Conservation (phyloP, 2,329 filamentous ascomycete genomes). For the Colletotrichum tamarilloi region DNA sequence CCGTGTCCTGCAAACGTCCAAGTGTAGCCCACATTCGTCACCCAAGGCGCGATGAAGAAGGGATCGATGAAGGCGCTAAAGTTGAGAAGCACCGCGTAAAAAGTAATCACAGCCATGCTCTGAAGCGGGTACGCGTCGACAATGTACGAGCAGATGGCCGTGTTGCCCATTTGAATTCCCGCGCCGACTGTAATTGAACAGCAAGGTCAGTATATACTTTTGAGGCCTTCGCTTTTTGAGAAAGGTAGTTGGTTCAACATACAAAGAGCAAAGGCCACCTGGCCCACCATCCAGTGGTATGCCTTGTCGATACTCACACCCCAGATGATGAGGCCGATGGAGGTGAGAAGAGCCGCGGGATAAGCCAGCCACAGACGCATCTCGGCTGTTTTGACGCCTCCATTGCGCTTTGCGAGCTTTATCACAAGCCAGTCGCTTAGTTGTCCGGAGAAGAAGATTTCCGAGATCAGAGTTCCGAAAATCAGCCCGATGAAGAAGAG, state of each 20-base stretch:
- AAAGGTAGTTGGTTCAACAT: constrained; percentile 38
- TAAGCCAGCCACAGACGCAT: constrained; percentile 68
- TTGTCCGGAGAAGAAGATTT: constrained; percentile 62
- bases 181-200: constrained; percentile 53
- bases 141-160: constrained; percentile 62
- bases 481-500: constrained; percentile 65
- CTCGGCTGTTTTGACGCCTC: constrained; percentile 57
- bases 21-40: constrained; percentile 56
- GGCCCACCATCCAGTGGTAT: constrained; percentile 68
- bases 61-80: constrained; percentile 57
- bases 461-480: constrained; percentile 62
- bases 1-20: constrained; percentile 63
- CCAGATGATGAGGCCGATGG: constrained; percentile 64
- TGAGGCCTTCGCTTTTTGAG: background rate
- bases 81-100: constrained; percentile 65
- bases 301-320: constrained; percentile 62
- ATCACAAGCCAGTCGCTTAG: constrained; percentile 63
- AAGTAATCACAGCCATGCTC: constrained; percentile 64
- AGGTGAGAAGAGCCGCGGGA: constrained; percentile 60
- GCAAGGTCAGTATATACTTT: background rate
- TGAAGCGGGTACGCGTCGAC: constrained; percentile 67
- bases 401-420: constrained; percentile 55
- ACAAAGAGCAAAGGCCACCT: constrained; percentile 66
- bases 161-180: constrained; percentile 68
- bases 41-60: constrained; percentile 63